phyloP scores from a whole-genome alignment of 1,284 basidiomycete species.

The Xerocomus nothofagi region DNA sequence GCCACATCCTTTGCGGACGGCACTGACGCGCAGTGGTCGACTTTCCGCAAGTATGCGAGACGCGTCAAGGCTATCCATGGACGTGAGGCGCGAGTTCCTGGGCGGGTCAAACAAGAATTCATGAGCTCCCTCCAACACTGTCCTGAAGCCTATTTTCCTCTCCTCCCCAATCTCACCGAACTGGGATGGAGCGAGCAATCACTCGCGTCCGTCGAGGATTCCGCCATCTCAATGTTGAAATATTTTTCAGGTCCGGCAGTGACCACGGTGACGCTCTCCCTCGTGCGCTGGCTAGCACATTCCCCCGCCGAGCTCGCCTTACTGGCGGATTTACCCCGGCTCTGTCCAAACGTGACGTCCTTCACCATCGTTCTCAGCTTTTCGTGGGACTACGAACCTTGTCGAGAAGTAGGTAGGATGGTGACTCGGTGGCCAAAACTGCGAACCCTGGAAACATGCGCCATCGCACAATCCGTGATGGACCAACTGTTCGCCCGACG shows the following conservation, averaged over 20 bases:
- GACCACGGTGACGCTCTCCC: constrained; percentile 9
- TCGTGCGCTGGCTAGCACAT: constrained; percentile 4
- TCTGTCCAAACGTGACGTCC: constrained; percentile 21
- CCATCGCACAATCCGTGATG: constrained; percentile 11
- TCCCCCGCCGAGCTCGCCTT: constrained; percentile 4
- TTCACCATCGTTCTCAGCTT: constrained; percentile 1
- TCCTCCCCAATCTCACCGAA: constrained; percentile 15
- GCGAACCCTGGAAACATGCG: constrained; percentile 2
- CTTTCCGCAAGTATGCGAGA: constrained; percentile 18
- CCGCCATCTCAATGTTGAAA: constrained; percentile 14
- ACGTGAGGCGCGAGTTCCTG: neutral
- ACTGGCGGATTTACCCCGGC: constrained; percentile 10
- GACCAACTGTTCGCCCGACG: constrained; percentile 4
- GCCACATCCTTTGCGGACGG: neutral
- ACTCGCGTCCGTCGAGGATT: neutral
- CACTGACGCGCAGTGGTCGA: constrained; percentile 7
- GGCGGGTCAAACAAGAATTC: neutral
- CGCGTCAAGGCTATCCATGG: constrained; percentile 15
- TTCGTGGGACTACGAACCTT: constrained; percentile 2
- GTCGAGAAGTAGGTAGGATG: constrained; percentile 12
- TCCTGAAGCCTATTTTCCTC: constrained; percentile 6
- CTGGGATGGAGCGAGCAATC: constrained; percentile 12
- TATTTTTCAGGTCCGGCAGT: constrained; percentile 11
- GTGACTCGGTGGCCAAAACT: constrained; percentile 15
- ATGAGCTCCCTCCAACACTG: constrained; percentile 1